These are phyloP conservation scores for Colletotrichum falcatum DNA, from an alignment of 2,329 filamentous ascomycete species.

Conservation along the genomic window DNA sequence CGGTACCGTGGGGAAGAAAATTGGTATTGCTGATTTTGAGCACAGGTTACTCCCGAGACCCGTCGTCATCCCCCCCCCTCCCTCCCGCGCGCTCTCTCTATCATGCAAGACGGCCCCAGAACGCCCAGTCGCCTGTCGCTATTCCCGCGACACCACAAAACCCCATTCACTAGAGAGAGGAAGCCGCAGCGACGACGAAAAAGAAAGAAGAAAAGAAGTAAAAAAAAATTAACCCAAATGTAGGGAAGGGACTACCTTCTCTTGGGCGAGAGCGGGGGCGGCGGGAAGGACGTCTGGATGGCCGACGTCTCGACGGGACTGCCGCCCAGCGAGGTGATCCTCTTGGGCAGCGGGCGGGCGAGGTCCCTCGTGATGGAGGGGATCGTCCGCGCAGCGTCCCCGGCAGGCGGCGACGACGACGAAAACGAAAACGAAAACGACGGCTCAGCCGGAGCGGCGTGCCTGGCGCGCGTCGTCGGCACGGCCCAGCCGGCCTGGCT, in stretches of 20 bases:
- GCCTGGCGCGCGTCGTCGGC: constrained; percentile 13
- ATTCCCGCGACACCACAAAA: not conserved
- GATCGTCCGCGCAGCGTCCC: constrained; percentile 13
- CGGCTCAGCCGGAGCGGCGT: not conserved
- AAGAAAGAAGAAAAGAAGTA: not conserved
- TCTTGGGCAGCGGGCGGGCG: constrained; percentile 27
- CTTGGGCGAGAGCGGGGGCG: constrained; percentile 52
- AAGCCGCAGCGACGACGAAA: not conserved
- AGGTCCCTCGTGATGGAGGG: constrained; percentile 18
- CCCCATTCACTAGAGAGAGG: not conserved
- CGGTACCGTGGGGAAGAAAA: not conserved
- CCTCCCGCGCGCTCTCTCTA: too few relatives aligned
- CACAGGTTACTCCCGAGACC: not conserved
- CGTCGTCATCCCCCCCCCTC: too few relatives aligned
- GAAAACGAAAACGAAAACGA: not conserved
- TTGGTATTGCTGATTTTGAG: constrained; percentile 3
- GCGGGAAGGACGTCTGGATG: constrained; percentile 55
- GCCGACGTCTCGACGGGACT: constrained; percentile 52
- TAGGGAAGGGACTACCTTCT: constrained; percentile 19
- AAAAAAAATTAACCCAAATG: not conserved
- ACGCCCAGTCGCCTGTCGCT: constrained; percentile 11
- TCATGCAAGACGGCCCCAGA: not conserved
- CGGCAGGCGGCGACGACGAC: not conserved
- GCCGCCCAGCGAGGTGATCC: constrained; percentile 41
- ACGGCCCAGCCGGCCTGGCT: constrained; percentile 38